Evolutionary conservation across 164 flowering plant species (phyloP), one percentile per base, ranked within the genome.

Genomic region (Warburgia ugandensis): DNA sequence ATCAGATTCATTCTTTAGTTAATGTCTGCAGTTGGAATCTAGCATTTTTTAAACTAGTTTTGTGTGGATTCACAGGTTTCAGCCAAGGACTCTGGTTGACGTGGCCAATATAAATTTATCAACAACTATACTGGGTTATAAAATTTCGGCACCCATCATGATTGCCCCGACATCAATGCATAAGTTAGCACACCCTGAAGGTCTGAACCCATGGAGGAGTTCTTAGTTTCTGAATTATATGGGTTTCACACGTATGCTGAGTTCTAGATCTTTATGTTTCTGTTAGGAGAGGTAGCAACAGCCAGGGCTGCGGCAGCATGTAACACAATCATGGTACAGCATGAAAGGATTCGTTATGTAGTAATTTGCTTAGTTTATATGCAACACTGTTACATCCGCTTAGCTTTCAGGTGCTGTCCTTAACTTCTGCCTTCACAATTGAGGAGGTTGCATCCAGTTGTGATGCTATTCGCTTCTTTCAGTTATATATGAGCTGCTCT

Each of bases 381-480:
- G n/a, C n/a, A n/a, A n/a, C n/a, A n/a, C n/a, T n/a, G n/a, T n/a
- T n/a, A n/a, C n/a, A n/a, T n/a, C n/a, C n/a, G n/a, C n/a, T n/a
- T n/a, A n/a, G n/a, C n/a, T n/a, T n/a, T n/a, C 49, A 89, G 95
- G 77, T 74, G 23, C 35, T 90, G 27, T 90, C 97, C 32, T 77
- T 54, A 61, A 33, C 20, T 54, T 71, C 94, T 37, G 61, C 78
- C 31, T 71, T 75, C 65, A 75, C 79, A 13, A 47, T 86, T 31
- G 95, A 90, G 73, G 97, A 90, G 66, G 90, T 90, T 63, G 88
- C 97, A 55, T 66, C 86, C 25, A 75, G 88, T 68, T 80, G 86
- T 53, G 45, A 77, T 56, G 86, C 79, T 20, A 59, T 79, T 51
- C 86, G 88, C 32, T 90, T 84, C 74, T 79, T 69, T 49, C 95